phyloP scores from a whole-genome alignment of 169 alveolate species.

The Cryptosporidium canis region DNA sequence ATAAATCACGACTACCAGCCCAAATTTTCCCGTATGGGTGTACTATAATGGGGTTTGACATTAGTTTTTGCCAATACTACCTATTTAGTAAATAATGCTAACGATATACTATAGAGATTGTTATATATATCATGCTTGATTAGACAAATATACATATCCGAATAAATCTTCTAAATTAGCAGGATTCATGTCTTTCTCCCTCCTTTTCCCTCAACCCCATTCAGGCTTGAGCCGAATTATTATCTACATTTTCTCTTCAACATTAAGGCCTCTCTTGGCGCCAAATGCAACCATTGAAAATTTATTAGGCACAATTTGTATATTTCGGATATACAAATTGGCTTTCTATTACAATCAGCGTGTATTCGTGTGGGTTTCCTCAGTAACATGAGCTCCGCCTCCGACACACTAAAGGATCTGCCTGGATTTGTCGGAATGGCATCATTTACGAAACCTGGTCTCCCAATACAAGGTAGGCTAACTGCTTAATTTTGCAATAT shows the following conservation, averaged over 20 bases:
- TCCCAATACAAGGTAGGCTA: conserved; percentile 36
- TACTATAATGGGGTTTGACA: conserved; percentile 1
- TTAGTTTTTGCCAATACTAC: not conserved
- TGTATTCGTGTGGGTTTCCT: not conserved
- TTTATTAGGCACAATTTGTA: no score
- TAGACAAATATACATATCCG: no score
- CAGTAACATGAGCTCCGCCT: not conserved
- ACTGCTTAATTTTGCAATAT: not conserved
- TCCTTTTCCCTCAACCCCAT: no score
- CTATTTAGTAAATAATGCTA: not conserved
- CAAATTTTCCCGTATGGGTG: not conserved
- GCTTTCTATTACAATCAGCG: no score
- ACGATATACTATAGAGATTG: not conserved
- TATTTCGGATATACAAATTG: no score
- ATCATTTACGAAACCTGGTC: conserved; percentile 61
- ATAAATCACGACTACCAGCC: not conserved
- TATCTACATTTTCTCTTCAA: no score
- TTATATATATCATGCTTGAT: no score
- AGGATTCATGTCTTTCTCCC: no score
- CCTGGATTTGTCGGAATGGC: conserved; percentile 57
- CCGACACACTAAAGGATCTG: not conserved
- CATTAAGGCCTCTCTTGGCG: no score
- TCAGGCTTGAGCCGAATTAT: no score
- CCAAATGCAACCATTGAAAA: no score
- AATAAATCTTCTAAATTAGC: no score